Conservation (phyloP, 805 yeast genomes). For the Danielia reshetovae region DNA sequence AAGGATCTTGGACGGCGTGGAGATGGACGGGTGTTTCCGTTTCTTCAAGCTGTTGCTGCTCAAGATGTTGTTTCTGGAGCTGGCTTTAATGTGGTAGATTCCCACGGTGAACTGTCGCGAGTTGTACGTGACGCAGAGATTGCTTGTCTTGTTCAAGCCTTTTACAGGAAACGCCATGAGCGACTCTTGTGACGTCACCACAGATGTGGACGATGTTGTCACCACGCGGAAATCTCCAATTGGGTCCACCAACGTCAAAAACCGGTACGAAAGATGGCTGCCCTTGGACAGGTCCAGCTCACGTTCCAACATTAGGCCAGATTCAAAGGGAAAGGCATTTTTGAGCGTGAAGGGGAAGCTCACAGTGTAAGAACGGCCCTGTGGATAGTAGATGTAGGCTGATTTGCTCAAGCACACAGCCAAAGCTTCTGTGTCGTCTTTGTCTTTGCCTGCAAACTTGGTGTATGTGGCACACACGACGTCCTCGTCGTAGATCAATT, state of each 20-base stretch:
- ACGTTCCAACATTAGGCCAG: constrained; percentile 65
- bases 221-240: constrained; percentile 68
- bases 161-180: constrained; percentile 50
- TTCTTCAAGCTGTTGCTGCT: constrained; percentile 9
- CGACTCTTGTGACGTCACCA: constrained; percentile 55
- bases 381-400: constrained; percentile 57
- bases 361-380: constrained; percentile 56
- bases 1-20: constrained; percentile 38
- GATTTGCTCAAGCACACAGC: constrained; percentile 59
- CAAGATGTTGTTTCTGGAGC: constrained; percentile 16
- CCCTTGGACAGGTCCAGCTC: constrained; percentile 1
- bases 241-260: constrained; percentile 72
- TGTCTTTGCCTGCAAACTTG: constrained; percentile 31
- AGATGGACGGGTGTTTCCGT: constrained; percentile 25
- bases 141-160: constrained; percentile 29
- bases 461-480: constrained; percentile 63
- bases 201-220: constrained; percentile 65
- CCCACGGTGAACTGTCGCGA: constrained; percentile 40
- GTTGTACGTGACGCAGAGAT: constrained; percentile 56
- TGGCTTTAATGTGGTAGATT: constrained; percentile 53
- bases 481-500: constrained; percentile 46
- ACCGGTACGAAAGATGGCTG: constrained; percentile 26
- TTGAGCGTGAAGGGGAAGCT: constrained; percentile 67
- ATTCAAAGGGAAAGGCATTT: constrained; percentile 58
- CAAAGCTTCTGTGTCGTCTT: constrained; percentile 33